Base-by-base conservation (phyloP, 805 yeast genomes). In the Starmerella etchellsii region DNA sequence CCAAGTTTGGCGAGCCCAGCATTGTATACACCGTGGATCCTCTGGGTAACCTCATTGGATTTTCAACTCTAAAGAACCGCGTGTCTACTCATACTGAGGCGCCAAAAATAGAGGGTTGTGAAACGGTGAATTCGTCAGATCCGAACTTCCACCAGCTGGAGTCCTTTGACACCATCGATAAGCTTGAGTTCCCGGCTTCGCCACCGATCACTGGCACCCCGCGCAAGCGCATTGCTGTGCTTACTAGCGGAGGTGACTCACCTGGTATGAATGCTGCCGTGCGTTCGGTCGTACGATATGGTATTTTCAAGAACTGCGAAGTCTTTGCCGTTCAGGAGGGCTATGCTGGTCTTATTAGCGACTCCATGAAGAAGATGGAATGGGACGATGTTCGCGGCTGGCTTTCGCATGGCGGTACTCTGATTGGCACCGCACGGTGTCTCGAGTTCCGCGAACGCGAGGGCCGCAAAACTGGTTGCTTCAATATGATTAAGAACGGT, bases 181-280 rank as follows among this genome's bases (percentile, higher is more conserved):
- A 37, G 31, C 13, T 35, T 42, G 44, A 47, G 33, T 39, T 49
- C 44, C 47, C 47, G 14, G 37, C 47, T 31, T 42, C 34, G 24
- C 52, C 51, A 5, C 29, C 43, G 23, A 30, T 31, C 28, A 35
- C 46, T 13, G 40, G 24, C 34, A 42, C 35, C 21, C 52, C 46
- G 20, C 48, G 51, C 28, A 56, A 75, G 61, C 74, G 76, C 51
- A 82, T 91, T 49, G 98, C 94, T 4, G 91, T 91, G 37, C 85
- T 91, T 88, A 91, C 97, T 5, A 83, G 95, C 1, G 98, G 98
- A 53, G 98, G 99, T 63, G 99, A 91, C 59, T 81, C 97, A 39
- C 98, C 93, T 24, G 99, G 99, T 55, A 91, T 91, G 98, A 84
- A 85, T 62, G 88, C 96, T 4, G 82, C 78, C 22, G 98, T 91